Conservation (phyloP, 73 alveolate species). For the Paramecium sexaurelia region DNA sequence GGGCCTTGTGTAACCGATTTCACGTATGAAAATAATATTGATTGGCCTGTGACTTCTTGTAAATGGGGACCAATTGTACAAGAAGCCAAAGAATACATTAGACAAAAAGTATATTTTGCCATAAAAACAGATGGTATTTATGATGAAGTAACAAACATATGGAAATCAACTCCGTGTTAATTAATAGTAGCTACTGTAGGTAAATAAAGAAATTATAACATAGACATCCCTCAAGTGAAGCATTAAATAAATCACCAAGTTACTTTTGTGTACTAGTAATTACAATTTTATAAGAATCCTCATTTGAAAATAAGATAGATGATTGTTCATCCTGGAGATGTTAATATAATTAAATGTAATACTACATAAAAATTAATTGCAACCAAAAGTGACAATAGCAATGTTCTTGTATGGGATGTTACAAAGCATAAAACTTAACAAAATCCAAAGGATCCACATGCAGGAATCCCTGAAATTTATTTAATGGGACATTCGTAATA, state of each 20-base stretch:
- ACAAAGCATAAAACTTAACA: slow-evolving; percentile 49
- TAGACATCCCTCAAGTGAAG: slow-evolving; percentile 21
- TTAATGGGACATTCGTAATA: slow-evolving; percentile 55
- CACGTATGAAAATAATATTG: slow-evolving; percentile 59
- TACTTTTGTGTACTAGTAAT: background rate
- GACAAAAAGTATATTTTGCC: slow-evolving; percentile 65
- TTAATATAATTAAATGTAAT: slow-evolving; percentile 52
- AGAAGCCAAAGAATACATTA: slow-evolving; percentile 46
- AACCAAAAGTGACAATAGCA: slow-evolving; percentile 55
- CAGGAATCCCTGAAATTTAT: slow-evolving; percentile 53
- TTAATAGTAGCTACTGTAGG: slow-evolving; percentile 66
- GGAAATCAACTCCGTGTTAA: slow-evolving; percentile 61
- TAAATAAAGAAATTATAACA: background rate
- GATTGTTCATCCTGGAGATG: slow-evolving; percentile 69
- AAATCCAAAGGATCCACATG: slow-evolving; percentile 60
- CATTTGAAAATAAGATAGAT: slow-evolving; percentile 47
- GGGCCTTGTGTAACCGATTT: slow-evolving; percentile 48
- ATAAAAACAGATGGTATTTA: slow-evolving; percentile 64
- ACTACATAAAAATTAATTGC: slow-evolving; percentile 13
- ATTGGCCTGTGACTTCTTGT: slow-evolving; percentile 69
- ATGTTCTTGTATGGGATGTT: slow-evolving; percentile 64
- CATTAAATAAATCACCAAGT: slow-evolving; percentile 43
- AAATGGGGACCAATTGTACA: slow-evolving; percentile 64
- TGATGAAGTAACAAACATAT: slow-evolving; percentile 55
- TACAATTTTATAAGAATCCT: slow-evolving; percentile 50